A percentile compares a stretch with the other conserved stretches of the same genome.
These are phyloP conservation scores for Pseudocercospora cruenta DNA, from an alignment of 2,329 filamentous ascomycete genomes.

Conservation along the genomic window DNA sequence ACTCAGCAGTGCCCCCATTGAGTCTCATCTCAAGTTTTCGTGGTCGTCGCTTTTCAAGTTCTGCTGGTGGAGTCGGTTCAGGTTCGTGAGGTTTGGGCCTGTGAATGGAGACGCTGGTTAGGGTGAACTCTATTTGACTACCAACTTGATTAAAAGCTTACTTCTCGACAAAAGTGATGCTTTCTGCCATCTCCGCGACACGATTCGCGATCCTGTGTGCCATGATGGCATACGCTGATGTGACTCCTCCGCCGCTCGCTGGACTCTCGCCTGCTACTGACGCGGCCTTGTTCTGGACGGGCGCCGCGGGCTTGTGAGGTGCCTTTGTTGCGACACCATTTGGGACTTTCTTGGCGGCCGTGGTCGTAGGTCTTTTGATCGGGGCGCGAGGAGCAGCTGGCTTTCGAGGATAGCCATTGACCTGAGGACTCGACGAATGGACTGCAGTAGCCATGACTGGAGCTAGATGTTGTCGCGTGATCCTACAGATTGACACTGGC, in stretches of 20 bases:
- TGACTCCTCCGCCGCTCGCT: slow-evolving; percentile 31
- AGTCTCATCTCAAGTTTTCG: slow-evolving; percentile 57
- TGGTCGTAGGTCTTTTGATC: slow-evolving; percentile 18
- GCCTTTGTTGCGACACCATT: slow-evolving; percentile 24
- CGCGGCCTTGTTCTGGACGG: slow-evolving; percentile 38
- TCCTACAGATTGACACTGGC: background rate
- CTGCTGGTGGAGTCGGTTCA: slow-evolving; percentile 25
- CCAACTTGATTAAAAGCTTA: slow-evolving; percentile 21
- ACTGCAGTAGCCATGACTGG: slow-evolving; percentile 28
- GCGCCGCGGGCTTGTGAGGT: slow-evolving; percentile 30
- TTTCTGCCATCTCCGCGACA: slow-evolving; percentile 58
- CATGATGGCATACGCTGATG: slow-evolving; percentile 57
- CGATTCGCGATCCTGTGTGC: slow-evolving; percentile 54
- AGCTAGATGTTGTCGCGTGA: background rate
- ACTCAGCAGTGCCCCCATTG: slow-evolving; percentile 40
- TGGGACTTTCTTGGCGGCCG: slow-evolving; percentile 21
- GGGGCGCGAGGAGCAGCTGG: slow-evolving; percentile 28
- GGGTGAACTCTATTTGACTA: slow-evolving; percentile 6
- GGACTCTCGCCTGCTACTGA: slow-evolving; percentile 39
- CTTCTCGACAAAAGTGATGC: slow-evolving; percentile 56
- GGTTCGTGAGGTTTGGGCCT: slow-evolving; percentile 32
- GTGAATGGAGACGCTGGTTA: slow-evolving; percentile 10
- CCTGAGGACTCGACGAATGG: slow-evolving; percentile 22
- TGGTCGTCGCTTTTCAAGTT: slow-evolving; percentile 46
- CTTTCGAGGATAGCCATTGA: slow-evolving; percentile 34